A percentile compares a stretch with the other conserved stretches of the same genome.
These are phyloP conservation scores for Linnemannia hyalina DNA, from an alignment of 192 early-diverging fungal genomes.

Conservation along the genomic window DNA sequence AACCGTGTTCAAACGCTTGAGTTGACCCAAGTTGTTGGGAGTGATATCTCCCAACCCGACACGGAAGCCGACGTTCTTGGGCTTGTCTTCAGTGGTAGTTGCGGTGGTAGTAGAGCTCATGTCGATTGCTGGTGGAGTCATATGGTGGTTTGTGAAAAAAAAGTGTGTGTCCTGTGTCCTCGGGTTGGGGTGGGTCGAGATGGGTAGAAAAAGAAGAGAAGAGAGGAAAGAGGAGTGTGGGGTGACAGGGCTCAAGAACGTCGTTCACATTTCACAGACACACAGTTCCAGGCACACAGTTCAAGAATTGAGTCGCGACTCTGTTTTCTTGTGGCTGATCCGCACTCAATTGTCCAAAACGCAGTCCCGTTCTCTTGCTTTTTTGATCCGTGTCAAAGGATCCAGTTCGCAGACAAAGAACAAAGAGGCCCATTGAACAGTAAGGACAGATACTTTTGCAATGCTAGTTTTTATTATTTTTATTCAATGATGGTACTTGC, in stretches of 20 bases:
- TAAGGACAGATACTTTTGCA: background rate
- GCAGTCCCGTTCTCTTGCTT: conserved; percentile 6
- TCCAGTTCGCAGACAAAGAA: background rate
- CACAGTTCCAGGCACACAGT: background rate
- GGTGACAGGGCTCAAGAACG: background rate
- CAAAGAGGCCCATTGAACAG: no score
- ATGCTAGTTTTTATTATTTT: background rate
- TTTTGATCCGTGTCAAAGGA: background rate
- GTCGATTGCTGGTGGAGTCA: conserved; percentile 39
- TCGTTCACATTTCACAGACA: background rate
- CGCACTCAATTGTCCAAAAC: background rate
- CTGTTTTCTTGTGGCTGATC: conserved; percentile 25
- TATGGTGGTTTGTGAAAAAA: conserved; percentile 11
- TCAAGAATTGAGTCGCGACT: background rate
- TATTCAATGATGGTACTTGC: background rate
- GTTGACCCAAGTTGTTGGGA: conserved; percentile 72
- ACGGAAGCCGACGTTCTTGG: conserved; percentile 45
- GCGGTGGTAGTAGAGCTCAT: conserved; percentile 32
- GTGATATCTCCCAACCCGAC: conserved; percentile 68
- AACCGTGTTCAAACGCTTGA: conserved; percentile 79
- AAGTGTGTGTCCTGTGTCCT: background rate
- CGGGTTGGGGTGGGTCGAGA: background rate
- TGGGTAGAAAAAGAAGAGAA: background rate
- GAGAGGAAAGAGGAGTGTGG: background rate
- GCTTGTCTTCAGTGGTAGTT: conserved; percentile 14